Evolutionary conservation across 2,329 filamentous ascomycete species (phyloP), one percentile per base, ranked within the genome.

Genomic region (Pseudonectria foliicola): DNA sequence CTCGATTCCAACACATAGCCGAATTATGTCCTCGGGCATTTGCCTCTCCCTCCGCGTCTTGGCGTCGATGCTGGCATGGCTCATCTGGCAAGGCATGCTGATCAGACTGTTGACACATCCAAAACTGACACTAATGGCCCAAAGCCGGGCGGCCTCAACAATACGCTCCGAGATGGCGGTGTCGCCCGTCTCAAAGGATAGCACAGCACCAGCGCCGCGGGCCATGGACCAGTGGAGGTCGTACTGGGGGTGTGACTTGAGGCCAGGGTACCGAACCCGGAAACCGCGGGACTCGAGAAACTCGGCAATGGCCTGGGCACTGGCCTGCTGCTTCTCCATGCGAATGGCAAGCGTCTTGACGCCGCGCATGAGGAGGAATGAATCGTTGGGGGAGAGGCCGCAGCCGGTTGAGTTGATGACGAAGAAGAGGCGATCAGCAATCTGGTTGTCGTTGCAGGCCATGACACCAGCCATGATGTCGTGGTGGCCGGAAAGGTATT

Each of bases 51-150:
- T 72, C 49, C 92, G 73, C 34, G 89, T 96, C 68, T 95, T 94
- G 39, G 88, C 85, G 57, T 96, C 92, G 55, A 98, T 98, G 57
- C 87, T 95, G 26, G 92, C 92, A 63, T 98, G 92, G 64, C 90
- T 96, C 93, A 98, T 98, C 54, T 90, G 88, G 66, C 92, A 98
- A 7, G 92, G 90, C 90, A 98, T 95, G 67, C 89, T 95, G 63
- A 98, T 98, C 60, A 98, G 68, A 58, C 86, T 94, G 68, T 98
- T 98, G 47, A 98, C 92, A 59, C 92, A 96, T 31, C 92, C 92
- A 58, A 98, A 98, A 55, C 87, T 95, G 40, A 98, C 92, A 47
- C 85, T 93, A 50, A 98, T 98, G 24, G 85, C 88, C 80, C 87
- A 98, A 23, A 98, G 70, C 45, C 85, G 79, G 3, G 92, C 85